Base-by-base conservation (phyloP, 768 basidiomycete genomes). In the Termitomyces sp. region DNA sequence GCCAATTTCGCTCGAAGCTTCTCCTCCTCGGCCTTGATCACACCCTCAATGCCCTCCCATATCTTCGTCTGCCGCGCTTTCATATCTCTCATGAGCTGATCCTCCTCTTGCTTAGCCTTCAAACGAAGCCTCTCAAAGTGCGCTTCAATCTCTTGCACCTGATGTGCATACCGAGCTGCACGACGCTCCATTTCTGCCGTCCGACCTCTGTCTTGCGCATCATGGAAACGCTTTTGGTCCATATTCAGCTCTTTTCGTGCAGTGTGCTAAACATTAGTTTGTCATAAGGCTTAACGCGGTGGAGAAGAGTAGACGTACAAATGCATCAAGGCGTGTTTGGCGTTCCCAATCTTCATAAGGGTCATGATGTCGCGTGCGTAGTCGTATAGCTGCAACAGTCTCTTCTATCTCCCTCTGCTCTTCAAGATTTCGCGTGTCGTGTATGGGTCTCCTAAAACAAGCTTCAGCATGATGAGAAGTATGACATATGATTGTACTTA, bases 21-120 rank as follows among this genome's bases (percentile, higher is more conserved):
- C 28, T 82, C 84, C 58, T 88, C 84, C 63, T 89, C 86, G 3
- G 69, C 30, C 61, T 78, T 78, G 58, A 90, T 90, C 7, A 76
- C 82, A 2, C 58, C 65, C 66, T 90, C 86, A 51, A 88, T 80
- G 4, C 83, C 74, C 26, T 81, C 74, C 72, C 82, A 83, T 37
- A 82, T 69, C 48, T 63, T 62, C 58, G 73, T 77, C 42, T 84
- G 81, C 44, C 84, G 80, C 55, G 75, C 76, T 40, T 75, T 76
- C 80, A 80, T 83, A 9, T 61, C 66, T 5, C 70, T 69, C 44
- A 71, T 69, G 35, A 85, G 64, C 47, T 62, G 65, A 37, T 72
- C 68, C 53, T 85, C 77, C 26, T 80, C 78, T 11, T 66, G 64
- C 55, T 79, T 75, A 44, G 78, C 76, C 55, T 71, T 68, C 19